Evolutionary conservation across 306 rosid species (phyloP), one percentile per base, ranked within the genome.

Genomic region (Corylus avellana): DNA sequence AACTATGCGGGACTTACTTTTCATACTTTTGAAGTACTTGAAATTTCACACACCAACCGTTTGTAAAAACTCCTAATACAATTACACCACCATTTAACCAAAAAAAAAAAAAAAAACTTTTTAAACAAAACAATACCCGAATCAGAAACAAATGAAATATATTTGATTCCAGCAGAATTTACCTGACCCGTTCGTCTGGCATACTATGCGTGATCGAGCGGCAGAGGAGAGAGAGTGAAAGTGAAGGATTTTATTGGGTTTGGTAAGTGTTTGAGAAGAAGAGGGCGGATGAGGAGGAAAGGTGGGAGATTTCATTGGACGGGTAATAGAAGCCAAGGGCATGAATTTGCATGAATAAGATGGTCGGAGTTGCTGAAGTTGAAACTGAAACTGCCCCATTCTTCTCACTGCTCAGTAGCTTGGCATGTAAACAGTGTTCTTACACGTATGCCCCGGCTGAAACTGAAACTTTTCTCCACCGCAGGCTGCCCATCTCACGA

Each of bases 111-210:
- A 39, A 3, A 39, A 0, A 35, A 1, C 49, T 48, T 48, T 11
- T 48, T 48, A 49, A 49, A 49, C 11, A 1, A 49, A 49, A 2
- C 4, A 7, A 6, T 42, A 42, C 8, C 1, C 53, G 53, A 42
- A 42, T 32, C 8, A 58, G 6, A 56, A 69, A 14, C 12, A 14
- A 57, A 8, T 13, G 27, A 6, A 57, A 8, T 5, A 14, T 22
- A 73, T 7, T 27, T 10, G 29, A 53, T 14, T 42, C 37, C 32
- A 12, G 17, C 47, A 76, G 14, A 35, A 51, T 47, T 73, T 84
- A 94, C 97, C 98, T 79, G 91, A 87, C 0, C 85, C 87, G 74
- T 72, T 86, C 84, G 77, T 47, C 49, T 77, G 88, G 95, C 97
- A 86, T 12, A 72, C 27, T 3, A 82, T 39, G 64, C 29, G 76